Base-by-base conservation (phyloP, 2,329 filamentous ascomycete genomes). In the Fusarium anguioides region DNA sequence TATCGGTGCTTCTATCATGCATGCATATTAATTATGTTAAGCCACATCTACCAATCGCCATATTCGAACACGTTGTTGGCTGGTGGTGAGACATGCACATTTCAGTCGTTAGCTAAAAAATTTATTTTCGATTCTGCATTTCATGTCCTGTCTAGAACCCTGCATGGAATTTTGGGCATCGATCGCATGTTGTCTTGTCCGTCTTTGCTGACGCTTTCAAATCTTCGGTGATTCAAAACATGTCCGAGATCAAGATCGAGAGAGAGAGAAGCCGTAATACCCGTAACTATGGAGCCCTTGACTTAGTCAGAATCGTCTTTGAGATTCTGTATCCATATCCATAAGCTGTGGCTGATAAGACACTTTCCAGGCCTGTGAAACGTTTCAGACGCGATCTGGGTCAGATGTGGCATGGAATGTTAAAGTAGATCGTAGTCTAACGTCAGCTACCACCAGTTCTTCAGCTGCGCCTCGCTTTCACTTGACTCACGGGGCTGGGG, bases 31-130 rank as follows among this genome's bases (percentile, higher is more conserved):
- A n/a, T 45, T 24, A 29, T 57, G 50, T 39, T 35, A 29, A 42
- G 59, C 59, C 59, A 64, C 44, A 18, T 8, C 20, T 62, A 37
- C 29, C 53, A 20, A 49, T 40, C 24, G 31, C 33, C 33, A n/a
- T 49, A 33, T 37, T 50, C 36, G 42, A 45, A 44, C 52, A 59
- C 24, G 39, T 42, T 64, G 35, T 18, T 45, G 27, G 40, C 21
- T 45, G 27, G 40, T 53, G 41, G 52, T 64, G 52, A 64, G 60
- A 64, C 60, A 59, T 53, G 41, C 46, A 31, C 60, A 64, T 64
- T 41, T 52, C 46, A 42, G 52, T 23, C 35, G 35, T n/a, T 41
- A n/a, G 14, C 20, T 29, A 31, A 35, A 39, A 29, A 21, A 35
- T 29, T 23, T 35, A 21, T 41, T 42, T 37, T 54, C 4, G 40